phyloP scores from a whole-genome alignment of 257 asterid genomes.

The Capsicum rhomboideum region DNA sequence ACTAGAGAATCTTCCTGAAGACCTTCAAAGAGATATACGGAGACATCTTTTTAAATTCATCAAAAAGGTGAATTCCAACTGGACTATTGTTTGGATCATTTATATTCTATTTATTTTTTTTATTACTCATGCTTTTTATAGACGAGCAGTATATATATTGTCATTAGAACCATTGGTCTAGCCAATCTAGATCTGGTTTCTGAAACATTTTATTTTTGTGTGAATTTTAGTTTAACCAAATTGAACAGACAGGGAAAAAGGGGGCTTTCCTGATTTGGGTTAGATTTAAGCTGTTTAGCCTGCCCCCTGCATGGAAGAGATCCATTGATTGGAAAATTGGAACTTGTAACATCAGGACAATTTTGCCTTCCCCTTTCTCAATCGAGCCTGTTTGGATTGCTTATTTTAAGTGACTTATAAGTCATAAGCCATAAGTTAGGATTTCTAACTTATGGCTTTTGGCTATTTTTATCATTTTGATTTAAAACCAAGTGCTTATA shows the following conservation, averaged over 20 bases:
- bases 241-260: background rate
- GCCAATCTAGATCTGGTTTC: background rate
- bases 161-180: background rate
- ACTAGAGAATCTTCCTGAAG: slow-evolving; percentile 91
- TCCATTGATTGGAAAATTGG: background rate
- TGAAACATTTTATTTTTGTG: background rate
- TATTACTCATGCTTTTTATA: background rate
- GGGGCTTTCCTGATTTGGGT: background rate
- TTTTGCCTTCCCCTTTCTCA: background rate
- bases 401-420: too few relatives aligned
- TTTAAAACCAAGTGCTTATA: too few relatives aligned
- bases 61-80: slow-evolving; percentile 50
- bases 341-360: background rate
- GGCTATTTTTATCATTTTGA: too few relatives aligned
- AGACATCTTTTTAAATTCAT: slow-evolving; percentile 79
- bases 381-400: too few relatives aligned
- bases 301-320: background rate
- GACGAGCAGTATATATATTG: background rate
- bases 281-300: background rate
- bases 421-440: too few relatives aligned
- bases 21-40: slow-evolving; percentile 79
- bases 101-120: background rate
- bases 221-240: background rate
- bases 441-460: too few relatives aligned
- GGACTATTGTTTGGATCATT: background rate